phyloP scores from a whole-genome alignment of 2,329 filamentous ascomycete species.

The Colletotrichum trifolii region DNA sequence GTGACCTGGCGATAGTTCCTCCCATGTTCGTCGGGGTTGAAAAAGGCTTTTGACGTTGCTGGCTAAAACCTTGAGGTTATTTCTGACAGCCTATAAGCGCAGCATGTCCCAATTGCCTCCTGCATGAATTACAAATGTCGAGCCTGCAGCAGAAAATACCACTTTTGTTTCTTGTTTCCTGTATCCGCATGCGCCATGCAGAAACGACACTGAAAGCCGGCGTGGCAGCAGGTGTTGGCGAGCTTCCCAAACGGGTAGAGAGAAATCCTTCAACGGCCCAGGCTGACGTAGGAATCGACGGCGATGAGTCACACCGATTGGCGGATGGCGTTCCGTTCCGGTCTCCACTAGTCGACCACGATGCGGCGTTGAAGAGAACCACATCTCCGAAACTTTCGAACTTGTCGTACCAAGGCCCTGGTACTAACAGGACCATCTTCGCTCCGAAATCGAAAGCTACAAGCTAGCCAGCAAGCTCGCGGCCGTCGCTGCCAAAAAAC shows the following conservation, averaged over 20 bases:
- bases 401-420: too few species aligned
- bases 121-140: slow-evolving; percentile 22
- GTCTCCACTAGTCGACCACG: neutral
- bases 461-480: too few species aligned
- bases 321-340: slow-evolving; percentile 9
- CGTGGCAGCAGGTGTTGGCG: neutral
- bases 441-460: too few species aligned
- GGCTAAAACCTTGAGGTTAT: slow-evolving; percentile 26
- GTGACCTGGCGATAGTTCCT: slow-evolving; percentile 1
- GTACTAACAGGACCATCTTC: too few species aligned
- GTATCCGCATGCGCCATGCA: slow-evolving; percentile 6
- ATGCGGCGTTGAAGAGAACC: too few species aligned
- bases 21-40: neutral
- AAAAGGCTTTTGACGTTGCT: slow-evolving; percentile 7
- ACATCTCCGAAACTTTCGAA: too few species aligned
- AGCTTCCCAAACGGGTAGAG: slow-evolving; percentile 19
- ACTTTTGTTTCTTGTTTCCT: neutral
- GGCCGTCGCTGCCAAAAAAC: neutral
- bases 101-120: slow-evolving; percentile 8
- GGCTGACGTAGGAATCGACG: neutral
- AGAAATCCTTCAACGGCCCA: neutral
- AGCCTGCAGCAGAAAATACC: neutral
- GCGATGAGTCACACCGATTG: slow-evolving; percentile 29
- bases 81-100: slow-evolving; percentile 15
- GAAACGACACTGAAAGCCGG: neutral